Evolutionary conservation across 306 rosid genomes (phyloP).

Genomic region (Lotus japonicus): DNA sequence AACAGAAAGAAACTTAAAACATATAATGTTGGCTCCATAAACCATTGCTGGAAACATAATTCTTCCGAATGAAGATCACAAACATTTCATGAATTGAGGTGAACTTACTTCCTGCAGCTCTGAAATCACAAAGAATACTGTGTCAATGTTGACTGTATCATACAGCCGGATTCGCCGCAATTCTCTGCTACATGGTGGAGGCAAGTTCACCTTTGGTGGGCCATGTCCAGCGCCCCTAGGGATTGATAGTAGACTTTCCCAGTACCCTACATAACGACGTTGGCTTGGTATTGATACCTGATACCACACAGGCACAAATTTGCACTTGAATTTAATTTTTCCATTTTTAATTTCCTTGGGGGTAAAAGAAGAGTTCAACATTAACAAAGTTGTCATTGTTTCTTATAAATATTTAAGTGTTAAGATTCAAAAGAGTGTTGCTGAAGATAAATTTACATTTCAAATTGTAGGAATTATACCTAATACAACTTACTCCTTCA

Average conservation of each 20-base stretch:
- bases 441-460: constrained; percentile 19
- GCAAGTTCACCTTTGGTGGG: constrained; percentile 46
- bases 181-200: constrained; percentile 67
- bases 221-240: constrained; percentile 33
- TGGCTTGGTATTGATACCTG: constrained; percentile 99
- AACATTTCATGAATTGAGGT: not conserved
- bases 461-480: constrained; percentile 43
- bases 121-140: constrained; percentile 66
- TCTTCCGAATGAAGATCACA: not conserved
- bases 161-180: constrained; percentile 72
- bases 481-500: constrained; percentile 89
- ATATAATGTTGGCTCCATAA: not conserved
- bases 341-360: not conserved
- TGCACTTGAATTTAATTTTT: not conserved
- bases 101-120: constrained; percentile 65
- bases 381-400: not conserved
- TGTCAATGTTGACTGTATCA: constrained; percentile 58
- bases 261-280: constrained; percentile 73
- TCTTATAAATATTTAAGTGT: not conserved
- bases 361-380: not conserved
- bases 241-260: constrained; percentile 51
- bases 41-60: not conserved
- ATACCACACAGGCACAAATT: constrained; percentile 12
- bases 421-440: not conserved
- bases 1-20: not conserved